These are phyloP conservation scores for Aspergillus diversus DNA, from an alignment of 495 filamentous ascomycete genomes.

Conservation along the genomic window DNA sequence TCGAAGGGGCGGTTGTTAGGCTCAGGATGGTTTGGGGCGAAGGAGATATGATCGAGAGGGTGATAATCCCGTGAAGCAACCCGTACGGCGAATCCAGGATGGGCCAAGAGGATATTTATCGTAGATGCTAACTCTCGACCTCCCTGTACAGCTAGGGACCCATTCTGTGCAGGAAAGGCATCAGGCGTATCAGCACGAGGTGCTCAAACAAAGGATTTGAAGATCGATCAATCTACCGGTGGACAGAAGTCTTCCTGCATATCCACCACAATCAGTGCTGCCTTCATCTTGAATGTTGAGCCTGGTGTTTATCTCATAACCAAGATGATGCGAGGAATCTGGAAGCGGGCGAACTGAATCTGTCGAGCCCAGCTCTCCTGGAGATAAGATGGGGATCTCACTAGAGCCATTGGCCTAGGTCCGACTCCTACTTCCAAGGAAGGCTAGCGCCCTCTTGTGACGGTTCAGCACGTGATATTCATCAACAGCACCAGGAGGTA, in stretches of 20 bases:
- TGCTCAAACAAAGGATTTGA: background rate
- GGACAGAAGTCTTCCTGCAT: constrained; percentile 97
- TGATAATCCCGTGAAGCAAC: constrained; percentile 92
- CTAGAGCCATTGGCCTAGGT: no score
- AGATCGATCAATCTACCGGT: constrained; percentile 56
- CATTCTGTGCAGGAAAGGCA: constrained; percentile 56
- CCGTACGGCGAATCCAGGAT: constrained; percentile 69
- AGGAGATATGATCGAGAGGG: constrained; percentile 83
- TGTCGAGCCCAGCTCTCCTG: no score
- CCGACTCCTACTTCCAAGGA: no score
- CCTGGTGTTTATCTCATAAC: background rate
- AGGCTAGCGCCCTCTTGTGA: no score
- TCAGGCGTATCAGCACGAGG: constrained; percentile 1
- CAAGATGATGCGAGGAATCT: background rate
- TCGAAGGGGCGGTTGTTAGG: constrained; percentile 69
- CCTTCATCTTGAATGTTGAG: constrained; percentile 33
- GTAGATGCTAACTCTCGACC: constrained; percentile 69
- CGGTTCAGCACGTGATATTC: no score
- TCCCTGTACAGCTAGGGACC: constrained; percentile 74
- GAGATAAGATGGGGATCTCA: no score
- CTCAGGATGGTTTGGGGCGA: constrained; percentile 74
- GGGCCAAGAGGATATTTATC: constrained; percentile 75
- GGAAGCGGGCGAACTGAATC: background rate
- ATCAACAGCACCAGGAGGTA: no score
- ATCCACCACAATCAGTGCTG: constrained; percentile 79